Evolutionary conservation across 2,329 filamentous ascomycete genomes (phyloP), one percentile per base, ranked within the genome.

Genomic region (Colletotrichum lentis): DNA sequence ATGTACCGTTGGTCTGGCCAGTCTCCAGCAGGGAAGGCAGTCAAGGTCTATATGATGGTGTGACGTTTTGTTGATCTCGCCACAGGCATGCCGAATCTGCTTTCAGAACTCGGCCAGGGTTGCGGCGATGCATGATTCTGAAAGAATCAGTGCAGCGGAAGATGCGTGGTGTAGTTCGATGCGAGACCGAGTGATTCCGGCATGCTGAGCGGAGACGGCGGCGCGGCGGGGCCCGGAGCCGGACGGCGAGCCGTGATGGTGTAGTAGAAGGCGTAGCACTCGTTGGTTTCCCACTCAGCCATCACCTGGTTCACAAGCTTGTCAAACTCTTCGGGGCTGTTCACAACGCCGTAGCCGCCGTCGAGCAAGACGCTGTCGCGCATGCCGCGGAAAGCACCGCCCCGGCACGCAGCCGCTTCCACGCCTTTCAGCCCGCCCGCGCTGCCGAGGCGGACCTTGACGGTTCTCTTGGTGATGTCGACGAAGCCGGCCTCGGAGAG

Each of bases 351-450:
- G 50, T 53, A 53, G n/a, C 50, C 50, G 27, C 50, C 50, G 27
- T 53, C 50, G 1, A 35, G 20, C 2, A 53, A 18, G 18, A 53
- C 50, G 50, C 50, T 53, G 5, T 53, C 50, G n/a, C 50, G 50
- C 50, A 53, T 53, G 18, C 50, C 50, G 27, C 50, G 50, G 50
- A 53, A 53, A 3, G 50, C 50, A 4, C 50, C 50, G 50, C 50
- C 7, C 31, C 50, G 50, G 50, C 50, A 53, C 10, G 50, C 50
- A 8, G 50, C 50, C n/a, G 31, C 50, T 53, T 53, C 20, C 10
- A 53, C 2, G 18, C 50, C 50, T 20, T 53, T 53, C 27, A 37
- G 27, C 5, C 50, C 50, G 5, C 50, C 50, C 31, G 50, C 18
- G 27, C 27, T 35, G 2, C 50, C 50, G 7, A 53, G 50, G 11